phyloP scores from a whole-genome alignment of 1,139 yeast genomes.

The Blastobotrys persicus region DNA sequence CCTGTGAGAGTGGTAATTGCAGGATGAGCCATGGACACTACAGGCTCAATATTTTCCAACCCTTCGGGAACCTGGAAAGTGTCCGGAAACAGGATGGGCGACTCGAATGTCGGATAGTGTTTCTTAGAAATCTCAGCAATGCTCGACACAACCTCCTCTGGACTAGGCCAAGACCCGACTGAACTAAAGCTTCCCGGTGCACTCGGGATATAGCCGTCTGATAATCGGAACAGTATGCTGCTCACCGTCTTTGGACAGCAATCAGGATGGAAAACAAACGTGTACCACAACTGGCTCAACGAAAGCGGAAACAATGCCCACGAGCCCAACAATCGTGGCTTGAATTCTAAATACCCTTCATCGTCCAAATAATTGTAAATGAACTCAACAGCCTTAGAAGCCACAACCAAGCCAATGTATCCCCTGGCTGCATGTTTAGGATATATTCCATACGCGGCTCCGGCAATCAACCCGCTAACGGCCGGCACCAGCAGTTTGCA shows the following conservation, averaged over 20 bases:
- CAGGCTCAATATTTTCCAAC: conserved; percentile 33
- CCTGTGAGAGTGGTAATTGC: conserved; percentile 38
- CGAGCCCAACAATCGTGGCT: conserved; percentile 40
- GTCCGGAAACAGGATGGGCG: conserved; percentile 37
- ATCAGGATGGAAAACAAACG: conserved; percentile 39
- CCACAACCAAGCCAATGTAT: conserved; percentile 36
- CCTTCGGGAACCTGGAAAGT: conserved; percentile 27
- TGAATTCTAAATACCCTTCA: conserved; percentile 34
- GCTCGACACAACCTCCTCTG: conserved; percentile 33
- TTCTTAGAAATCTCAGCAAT: conserved; percentile 35
- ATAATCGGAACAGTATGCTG: conserved; percentile 31
- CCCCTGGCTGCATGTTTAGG: conserved; percentile 31
- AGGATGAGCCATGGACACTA: conserved; percentile 40
- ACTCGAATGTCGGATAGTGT: conserved; percentile 38
- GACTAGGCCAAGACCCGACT: conserved; percentile 36
- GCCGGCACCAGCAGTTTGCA: conserved; percentile 28
- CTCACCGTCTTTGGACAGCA: conserved; percentile 36
- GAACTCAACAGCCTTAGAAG: conserved; percentile 39
- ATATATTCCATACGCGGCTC: conserved; percentile 32
- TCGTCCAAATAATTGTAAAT: conserved; percentile 39
- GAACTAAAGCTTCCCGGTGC: conserved; percentile 34
- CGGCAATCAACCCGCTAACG: conserved; percentile 33
- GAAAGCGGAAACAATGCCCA: conserved; percentile 45
- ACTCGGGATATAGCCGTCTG: conserved; percentile 35
- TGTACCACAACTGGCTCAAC: conserved; percentile 40